Conservation (phyloP, 306 rosid genomes). For the Lagenaria siceraria region DNA sequence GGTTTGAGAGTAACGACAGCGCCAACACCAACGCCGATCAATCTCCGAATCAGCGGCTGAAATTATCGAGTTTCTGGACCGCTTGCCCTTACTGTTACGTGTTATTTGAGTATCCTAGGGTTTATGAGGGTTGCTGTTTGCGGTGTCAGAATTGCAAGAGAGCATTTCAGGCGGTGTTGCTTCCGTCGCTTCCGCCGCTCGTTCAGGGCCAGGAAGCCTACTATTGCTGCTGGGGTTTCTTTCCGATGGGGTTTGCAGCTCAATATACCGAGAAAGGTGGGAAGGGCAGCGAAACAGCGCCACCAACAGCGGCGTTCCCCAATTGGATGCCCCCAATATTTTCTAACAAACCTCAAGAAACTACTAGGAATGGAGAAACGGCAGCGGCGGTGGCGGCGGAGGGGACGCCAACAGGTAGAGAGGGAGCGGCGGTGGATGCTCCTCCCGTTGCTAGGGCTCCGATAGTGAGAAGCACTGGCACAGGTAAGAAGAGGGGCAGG, state of each 20-base stretch:
- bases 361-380: conserved; percentile 3
- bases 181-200: conserved; percentile 45
- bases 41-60: conserved; percentile 18
- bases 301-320: conserved; percentile 19
- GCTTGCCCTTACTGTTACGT: conserved; percentile 83
- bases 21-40: background rate
- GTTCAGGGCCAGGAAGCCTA: conserved; percentile 78
- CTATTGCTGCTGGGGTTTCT: conserved; percentile 70
- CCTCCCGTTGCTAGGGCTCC: conserved; percentile 17
- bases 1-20: background rate
- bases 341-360: conserved; percentile 4
- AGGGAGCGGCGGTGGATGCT: background rate
- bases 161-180: conserved; percentile 45
- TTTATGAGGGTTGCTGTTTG: conserved; percentile 63
- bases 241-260: conserved; percentile 56
- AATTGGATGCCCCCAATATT: conserved; percentile 54
- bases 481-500: conserved; percentile 46
- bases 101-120: conserved; percentile 59
- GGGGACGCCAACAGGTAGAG: background rate
- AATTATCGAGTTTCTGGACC: conserved; percentile 65
- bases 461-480: background rate
- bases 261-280: conserved; percentile 12
- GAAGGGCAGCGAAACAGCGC: conserved; percentile 13
- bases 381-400: background rate
- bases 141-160: conserved; percentile 71